phyloP scores from a whole-genome alignment of 805 yeast genomes.

The Cephaloascus albidus region DNA sequence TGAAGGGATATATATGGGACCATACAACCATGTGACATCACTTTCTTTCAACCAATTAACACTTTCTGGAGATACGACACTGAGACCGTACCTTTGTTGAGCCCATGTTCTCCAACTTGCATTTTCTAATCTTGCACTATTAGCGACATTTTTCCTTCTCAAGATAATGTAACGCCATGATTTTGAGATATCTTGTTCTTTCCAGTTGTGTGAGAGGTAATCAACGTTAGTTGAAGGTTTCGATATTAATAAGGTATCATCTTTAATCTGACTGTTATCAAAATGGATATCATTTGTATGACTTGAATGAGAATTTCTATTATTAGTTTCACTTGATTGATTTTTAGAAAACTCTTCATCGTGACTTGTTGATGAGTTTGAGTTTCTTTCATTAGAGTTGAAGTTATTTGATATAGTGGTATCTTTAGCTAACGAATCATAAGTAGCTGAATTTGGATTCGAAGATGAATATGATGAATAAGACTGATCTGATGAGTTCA shows the following conservation, averaged over 20 bases:
- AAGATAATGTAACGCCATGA: conserved; percentile 92
- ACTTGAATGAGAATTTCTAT: background rate
- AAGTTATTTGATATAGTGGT: background rate
- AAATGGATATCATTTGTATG: conserved; percentile 2
- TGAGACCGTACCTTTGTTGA: conserved; percentile 53
- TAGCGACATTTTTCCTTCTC: conserved; percentile 75
- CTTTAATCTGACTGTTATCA: conserved; percentile 19
- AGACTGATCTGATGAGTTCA: too few relatives aligned
- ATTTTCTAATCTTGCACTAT: conserved; percentile 30
- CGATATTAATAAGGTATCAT: conserved; percentile 69
- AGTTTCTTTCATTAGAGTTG: too few relatives aligned
- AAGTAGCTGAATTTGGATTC: too few relatives aligned
- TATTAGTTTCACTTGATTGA: too few relatives aligned
- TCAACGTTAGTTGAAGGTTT: conserved; percentile 91
- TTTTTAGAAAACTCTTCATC: background rate
- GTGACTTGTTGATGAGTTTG: background rate
- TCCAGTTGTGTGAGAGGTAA: conserved; percentile 93
- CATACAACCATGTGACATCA: conserved; percentile 97
- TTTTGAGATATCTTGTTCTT: conserved; percentile 83
- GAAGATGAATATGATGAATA: too few relatives aligned
- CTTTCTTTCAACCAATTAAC: conserved; percentile 96
- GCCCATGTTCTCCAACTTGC: conserved; percentile 97
- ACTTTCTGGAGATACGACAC: conserved; percentile 83
- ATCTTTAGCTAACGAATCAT: background rate
- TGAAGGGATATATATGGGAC: conserved; percentile 48